Evolutionary conservation across 2,329 filamentous ascomycete genomes (phyloP).

Genomic region (Epicoccum sorghinum): DNA sequence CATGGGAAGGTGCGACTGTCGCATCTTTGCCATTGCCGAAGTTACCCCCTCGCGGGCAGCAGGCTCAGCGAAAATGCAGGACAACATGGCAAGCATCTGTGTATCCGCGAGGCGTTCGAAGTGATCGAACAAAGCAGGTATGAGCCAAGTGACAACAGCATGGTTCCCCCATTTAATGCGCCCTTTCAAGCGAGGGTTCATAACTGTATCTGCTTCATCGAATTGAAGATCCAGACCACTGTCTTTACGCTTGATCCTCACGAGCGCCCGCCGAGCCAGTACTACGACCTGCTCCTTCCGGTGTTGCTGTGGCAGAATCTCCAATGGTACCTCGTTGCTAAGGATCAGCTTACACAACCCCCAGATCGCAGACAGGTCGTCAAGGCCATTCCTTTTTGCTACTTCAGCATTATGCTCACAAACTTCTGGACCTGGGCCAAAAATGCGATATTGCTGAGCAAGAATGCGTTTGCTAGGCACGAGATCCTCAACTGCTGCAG

Average conservation of each 20-base stretch:
- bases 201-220: slow-evolving; percentile 50
- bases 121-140: slow-evolving; percentile 63
- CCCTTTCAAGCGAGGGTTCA: slow-evolving; percentile 49
- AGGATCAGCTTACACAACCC: slow-evolving; percentile 78
- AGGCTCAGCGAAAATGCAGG: slow-evolving; percentile 63
- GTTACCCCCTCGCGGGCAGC: slow-evolving; percentile 50
- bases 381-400: slow-evolving; percentile 71
- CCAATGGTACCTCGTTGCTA: slow-evolving; percentile 74
- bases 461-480: slow-evolving; percentile 81
- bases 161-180: slow-evolving; percentile 64
- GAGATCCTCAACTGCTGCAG: slow-evolving; percentile 63
- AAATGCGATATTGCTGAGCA: slow-evolving; percentile 80
- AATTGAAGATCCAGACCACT: slow-evolving; percentile 57
- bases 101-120: slow-evolving; percentile 66
- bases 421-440: slow-evolving; percentile 79
- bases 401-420: slow-evolving; percentile 84
- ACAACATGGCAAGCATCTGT: slow-evolving; percentile 70
- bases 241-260: slow-evolving; percentile 57
- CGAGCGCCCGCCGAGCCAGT: slow-evolving; percentile 68
- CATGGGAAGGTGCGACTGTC: slow-evolving; percentile 47
- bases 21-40: slow-evolving; percentile 44
- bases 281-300: slow-evolving; percentile 68
- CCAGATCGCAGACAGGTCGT: slow-evolving; percentile 83
- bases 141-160: slow-evolving; percentile 63
- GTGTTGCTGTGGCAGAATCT: slow-evolving; percentile 63